Evolutionary conservation across 1,139 yeast species (phyloP), one percentile per base, ranked within the genome.

Genomic region (Arxiozyma bovina): DNA sequence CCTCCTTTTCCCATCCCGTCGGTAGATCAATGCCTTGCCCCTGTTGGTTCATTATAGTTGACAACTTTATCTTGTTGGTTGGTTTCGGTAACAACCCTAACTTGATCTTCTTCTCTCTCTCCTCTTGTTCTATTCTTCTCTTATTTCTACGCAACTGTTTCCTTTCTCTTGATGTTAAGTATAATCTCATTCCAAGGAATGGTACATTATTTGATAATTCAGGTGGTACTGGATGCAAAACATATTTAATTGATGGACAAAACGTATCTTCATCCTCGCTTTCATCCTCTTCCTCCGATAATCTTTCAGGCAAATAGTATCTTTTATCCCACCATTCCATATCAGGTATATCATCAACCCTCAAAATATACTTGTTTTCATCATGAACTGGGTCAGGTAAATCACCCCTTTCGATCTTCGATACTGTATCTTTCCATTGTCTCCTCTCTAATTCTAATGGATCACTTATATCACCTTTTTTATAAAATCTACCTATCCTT

Each of bases 21-120:
- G 99, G 99, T 65, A 93, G 96, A 58, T 79, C 77, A 50, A 90
- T 85, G n/a, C 94, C 88, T 58, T 87, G 95, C 64, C 88, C 84
- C 3, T 96, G 87, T 49, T 65, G 69, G 61, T 80, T 85, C 90
- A 88, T 87, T 67, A 91, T 76, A 66, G 91, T 93, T 48, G 85
- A 80, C 53, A 89, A 73, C 63, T 85, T 88, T 38, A 91, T 88
- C 69, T 91, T 93, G 2, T 97, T 96, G 7, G 86, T 85, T 0
- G 96, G 97, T 2, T 96, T 87, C 0, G 96, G 86, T 51, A 85
- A 90, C 25, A 91, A 72, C 0, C 99, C 99, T 6, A 88, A 73
- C 58, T 83, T 78, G 34, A 91, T 84, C 50, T 87, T 74, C 61
- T 89, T 94, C 65, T 88, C 96, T 57, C 79, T 77, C 51, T 84